A percentile compares a stretch with the other conserved stretches of the same genome.
phyloP scores from a whole-genome alignment of 2,329 filamentous ascomycete genomes.

The Pseudocercospora macadamiae region DNA sequence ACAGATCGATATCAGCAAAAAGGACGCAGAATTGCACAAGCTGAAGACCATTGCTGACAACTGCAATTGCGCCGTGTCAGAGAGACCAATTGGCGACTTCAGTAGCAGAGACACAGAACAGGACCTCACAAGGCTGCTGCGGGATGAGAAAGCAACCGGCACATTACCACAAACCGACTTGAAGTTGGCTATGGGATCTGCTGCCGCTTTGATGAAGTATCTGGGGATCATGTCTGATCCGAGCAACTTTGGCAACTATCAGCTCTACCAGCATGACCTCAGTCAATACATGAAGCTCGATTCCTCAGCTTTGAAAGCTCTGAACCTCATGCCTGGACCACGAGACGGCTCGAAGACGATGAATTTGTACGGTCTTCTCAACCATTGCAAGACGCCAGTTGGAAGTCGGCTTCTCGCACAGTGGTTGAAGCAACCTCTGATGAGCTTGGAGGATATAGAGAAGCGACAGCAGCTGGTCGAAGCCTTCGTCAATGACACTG shows the following conservation, averaged over 20 bases:
- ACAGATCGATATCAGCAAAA: slow-evolving; percentile 75
- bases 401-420: slow-evolving; percentile 88
- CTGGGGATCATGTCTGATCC: slow-evolving; percentile 86
- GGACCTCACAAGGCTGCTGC: slow-evolving; percentile 82
- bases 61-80: slow-evolving; percentile 86
- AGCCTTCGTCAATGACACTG: slow-evolving; percentile 90
- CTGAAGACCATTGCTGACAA: slow-evolving; percentile 86
- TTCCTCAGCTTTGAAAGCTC: slow-evolving; percentile 86
- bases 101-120: slow-evolving; percentile 92
- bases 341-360: slow-evolving; percentile 96
- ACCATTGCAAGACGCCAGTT: slow-evolving; percentile 96
- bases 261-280: slow-evolving; percentile 94
- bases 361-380: slow-evolving; percentile 91
- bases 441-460: slow-evolving; percentile 87
- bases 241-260: slow-evolving; percentile 95
- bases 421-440: slow-evolving; percentile 96
- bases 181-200: slow-evolving; percentile 94
- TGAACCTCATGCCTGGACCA: slow-evolving; percentile 96
- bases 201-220: slow-evolving; percentile 92
- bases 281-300: slow-evolving; percentile 99
- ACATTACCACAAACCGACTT: slow-evolving; percentile 86
- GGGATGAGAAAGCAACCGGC: slow-evolving; percentile 78
- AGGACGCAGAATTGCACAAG: slow-evolving; percentile 87
- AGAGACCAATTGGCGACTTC: slow-evolving; percentile 77
- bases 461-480: slow-evolving; percentile 92